phyloP scores from a whole-genome alignment of 768 basidiomycete species.

The Russula emetica region DNA sequence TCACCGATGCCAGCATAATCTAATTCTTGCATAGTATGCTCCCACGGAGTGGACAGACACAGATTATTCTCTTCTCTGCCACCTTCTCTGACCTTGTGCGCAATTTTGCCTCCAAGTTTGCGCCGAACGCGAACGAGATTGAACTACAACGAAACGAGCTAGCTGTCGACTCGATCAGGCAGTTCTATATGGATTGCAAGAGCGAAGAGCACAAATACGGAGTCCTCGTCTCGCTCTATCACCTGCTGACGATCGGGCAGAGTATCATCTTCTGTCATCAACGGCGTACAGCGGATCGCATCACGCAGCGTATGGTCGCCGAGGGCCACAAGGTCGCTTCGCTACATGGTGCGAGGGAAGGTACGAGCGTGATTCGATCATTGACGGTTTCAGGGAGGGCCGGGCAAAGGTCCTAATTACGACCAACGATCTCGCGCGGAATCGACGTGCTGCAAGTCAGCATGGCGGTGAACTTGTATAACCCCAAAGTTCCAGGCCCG shows the following conservation, averaged over 20 bases:
- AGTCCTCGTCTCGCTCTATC: constrained; percentile 85
- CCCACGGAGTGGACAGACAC: constrained; percentile 49
- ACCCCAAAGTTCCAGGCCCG: no score
- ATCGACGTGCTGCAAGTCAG: constrained; percentile 99
- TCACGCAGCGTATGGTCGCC: constrained; percentile 81
- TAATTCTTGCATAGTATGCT: constrained; percentile 45
- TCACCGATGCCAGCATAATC: background rate
- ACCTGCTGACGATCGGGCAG: constrained; percentile 90
- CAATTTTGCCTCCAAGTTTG: constrained; percentile 86
- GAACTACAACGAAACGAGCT: constrained; percentile 92
- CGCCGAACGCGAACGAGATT: constrained; percentile 94
- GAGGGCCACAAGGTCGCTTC: constrained; percentile 98
- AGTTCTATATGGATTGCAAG: constrained; percentile 97
- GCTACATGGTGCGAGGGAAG: constrained; percentile 91
- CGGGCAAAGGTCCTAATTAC: constrained; percentile 97
- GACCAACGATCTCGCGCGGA: constrained; percentile 93
- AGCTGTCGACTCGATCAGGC: constrained; percentile 88
- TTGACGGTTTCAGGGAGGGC: constrained; percentile 94
- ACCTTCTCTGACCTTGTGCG: constrained; percentile 96
- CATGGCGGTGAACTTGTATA: constrained; percentile 99
- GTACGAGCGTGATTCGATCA: constrained; percentile 83
- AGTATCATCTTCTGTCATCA: constrained; percentile 99
- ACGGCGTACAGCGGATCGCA: constrained; percentile 88
- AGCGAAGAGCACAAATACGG: constrained; percentile 94
- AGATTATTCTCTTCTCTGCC: constrained; percentile 96